phyloP scores from a whole-genome alignment of 306 rosid genomes.

The Morella rubra region DNA sequence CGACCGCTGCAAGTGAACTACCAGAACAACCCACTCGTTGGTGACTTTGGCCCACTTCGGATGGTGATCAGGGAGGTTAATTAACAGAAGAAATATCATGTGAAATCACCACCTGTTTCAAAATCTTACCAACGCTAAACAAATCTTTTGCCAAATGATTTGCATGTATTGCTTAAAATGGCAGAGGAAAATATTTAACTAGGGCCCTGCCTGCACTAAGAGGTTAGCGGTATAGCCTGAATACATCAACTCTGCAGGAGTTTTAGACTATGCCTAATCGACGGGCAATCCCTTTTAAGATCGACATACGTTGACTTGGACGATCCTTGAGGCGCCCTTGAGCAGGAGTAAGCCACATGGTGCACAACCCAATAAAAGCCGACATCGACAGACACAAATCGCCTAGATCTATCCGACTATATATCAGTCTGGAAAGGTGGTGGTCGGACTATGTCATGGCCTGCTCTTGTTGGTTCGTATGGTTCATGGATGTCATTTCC shows the following conservation, averaged over 20 bases:
- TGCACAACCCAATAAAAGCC: background rate
- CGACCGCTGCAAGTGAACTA: conserved; percentile 1
- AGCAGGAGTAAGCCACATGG: background rate
- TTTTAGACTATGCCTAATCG: background rate
- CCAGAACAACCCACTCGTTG: background rate
- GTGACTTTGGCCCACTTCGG: background rate
- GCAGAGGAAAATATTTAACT: no score
- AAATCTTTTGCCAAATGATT: no score
- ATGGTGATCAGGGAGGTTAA: background rate
- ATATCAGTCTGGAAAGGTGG: background rate
- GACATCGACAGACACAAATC: background rate
- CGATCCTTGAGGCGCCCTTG: background rate
- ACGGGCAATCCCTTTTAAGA: background rate
- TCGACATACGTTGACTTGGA: background rate
- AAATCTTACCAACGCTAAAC: no score
- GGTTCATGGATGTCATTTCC: background rate
- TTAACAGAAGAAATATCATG: no score
- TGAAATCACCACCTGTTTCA: no score
- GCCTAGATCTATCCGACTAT: background rate
- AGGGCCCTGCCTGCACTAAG: no score
- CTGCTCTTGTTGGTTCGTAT: background rate
- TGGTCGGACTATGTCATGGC: conserved; percentile 22
- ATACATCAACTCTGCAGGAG: background rate
- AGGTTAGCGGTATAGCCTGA: background rate
- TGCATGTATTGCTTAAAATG: no score